Conservation (phyloP, 2,329 filamentous ascomycete species). For the Podosphaera xanthii region DNA sequence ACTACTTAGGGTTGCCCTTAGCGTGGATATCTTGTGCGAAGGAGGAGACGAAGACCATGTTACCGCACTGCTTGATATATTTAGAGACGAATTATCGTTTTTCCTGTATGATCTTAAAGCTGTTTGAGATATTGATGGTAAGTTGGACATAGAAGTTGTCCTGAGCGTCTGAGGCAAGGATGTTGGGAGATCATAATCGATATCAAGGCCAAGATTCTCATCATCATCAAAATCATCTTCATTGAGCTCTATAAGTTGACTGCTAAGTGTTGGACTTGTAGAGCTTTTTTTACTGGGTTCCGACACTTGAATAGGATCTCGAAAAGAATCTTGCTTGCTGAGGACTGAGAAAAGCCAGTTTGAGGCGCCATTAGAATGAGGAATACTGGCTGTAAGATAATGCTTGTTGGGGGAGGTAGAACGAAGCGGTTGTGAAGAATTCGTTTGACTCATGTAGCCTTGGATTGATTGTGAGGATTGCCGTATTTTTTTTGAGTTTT, state of each 20-base stretch:
- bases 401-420: conserved; percentile 9
- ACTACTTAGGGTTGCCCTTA: conserved; percentile 5
- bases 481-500: conserved; percentile 25
- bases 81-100: conserved; percentile 3
- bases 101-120: conserved; percentile 10
- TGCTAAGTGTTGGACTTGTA: conserved; percentile 8
- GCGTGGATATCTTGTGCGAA: conserved; percentile 19
- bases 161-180: conserved; percentile 5
- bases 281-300: conserved; percentile 17
- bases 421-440: conserved; percentile 12
- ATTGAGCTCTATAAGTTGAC: conserved; percentile 21
- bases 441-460: conserved; percentile 10
- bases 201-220: conserved; percentile 47
- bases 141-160: background rate
- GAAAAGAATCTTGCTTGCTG: conserved; percentile 26
- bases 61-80: conserved; percentile 13
- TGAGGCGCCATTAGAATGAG: background rate
- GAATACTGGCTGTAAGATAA: conserved; percentile 6
- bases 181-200: conserved; percentile 21
- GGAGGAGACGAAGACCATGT: conserved; percentile 24
- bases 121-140: conserved; percentile 22
- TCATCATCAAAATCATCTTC: conserved; percentile 81
- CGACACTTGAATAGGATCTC: conserved; percentile 19
- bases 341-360: conserved; percentile 14
- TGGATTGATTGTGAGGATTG: conserved; percentile 17